phyloP scores from a whole-genome alignment of 305 asterid genomes.

The Fraxinus ornus region DNA sequence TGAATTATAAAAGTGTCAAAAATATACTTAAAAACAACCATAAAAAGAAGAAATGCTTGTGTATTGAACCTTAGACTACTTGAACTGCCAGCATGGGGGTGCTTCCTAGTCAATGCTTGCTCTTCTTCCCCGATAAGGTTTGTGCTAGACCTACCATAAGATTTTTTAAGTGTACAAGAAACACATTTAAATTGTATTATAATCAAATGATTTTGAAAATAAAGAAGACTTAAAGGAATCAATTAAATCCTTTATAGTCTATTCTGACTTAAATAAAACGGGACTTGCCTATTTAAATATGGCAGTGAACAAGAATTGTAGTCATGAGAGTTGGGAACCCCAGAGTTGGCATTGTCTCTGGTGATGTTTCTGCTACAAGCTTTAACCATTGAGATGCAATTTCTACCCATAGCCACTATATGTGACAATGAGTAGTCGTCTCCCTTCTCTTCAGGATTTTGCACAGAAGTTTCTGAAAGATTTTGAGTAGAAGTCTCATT shows the following conservation, averaged over 20 bases:
- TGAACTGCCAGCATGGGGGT: neutral
- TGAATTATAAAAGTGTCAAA: neutral
- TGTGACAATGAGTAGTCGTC: neutral
- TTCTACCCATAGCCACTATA: neutral
- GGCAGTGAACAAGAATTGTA: neutral
- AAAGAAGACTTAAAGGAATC: neutral
- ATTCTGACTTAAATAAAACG: too few species aligned
- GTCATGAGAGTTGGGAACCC: neutral
- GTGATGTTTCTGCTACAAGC: neutral
- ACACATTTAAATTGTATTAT: neutral
- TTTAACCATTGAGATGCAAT: neutral
- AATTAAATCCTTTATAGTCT: too few species aligned
- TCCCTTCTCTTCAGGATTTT: neutral
- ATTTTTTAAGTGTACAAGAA: neutral
- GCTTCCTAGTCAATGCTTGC: neutral
- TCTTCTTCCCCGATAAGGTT: neutral
- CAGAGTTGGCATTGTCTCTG: neutral
- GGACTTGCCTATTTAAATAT: neutral
- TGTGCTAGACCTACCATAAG: neutral
- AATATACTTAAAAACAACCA: neutral
- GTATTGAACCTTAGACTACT: neutral
- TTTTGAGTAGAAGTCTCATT: neutral
- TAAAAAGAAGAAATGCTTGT: neutral
- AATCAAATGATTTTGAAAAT: neutral
- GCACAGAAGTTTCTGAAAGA: neutral